Evolutionary conservation across 495 filamentous ascomycete genomes (phyloP).

Genomic region (Penicillium psychrofluorescens): DNA sequence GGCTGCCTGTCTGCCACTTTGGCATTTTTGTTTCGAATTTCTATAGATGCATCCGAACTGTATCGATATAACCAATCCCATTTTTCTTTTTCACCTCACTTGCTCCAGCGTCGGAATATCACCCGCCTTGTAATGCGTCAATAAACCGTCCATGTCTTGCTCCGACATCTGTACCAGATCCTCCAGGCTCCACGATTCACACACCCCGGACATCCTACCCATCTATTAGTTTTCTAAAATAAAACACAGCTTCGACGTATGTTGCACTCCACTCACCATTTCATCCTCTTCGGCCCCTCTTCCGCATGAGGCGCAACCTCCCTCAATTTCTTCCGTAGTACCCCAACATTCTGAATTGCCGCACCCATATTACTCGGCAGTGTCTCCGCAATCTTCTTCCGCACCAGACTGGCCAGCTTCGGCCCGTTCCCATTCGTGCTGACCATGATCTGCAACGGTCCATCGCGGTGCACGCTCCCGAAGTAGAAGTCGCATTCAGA

Average conservation of each 20-base stretch:
- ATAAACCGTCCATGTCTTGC: conserved; percentile 70
- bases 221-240: background rate
- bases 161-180: conserved; percentile 82
- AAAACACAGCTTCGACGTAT: too few relatives aligned
- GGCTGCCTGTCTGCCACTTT: background rate
- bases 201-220: conserved; percentile 77
- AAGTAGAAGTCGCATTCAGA: conserved; percentile 99
- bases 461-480: conserved; percentile 88
- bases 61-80: conserved; percentile 17
- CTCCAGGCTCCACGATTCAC: conserved; percentile 78
- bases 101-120: conserved; percentile 33
- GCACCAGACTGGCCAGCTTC: conserved; percentile 77
- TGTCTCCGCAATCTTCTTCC: conserved; percentile 69
- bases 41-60: conserved; percentile 22
- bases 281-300: conserved; percentile 85
- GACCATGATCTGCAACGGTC: conserved; percentile 95
- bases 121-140: conserved; percentile 58
- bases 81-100: conserved; percentile 12
- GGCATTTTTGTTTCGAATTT: conserved; percentile 16
- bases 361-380: conserved; percentile 71
- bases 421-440: conserved; percentile 97
- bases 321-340: conserved; percentile 69
- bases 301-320: conserved; percentile 62
- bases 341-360: conserved; percentile 77
- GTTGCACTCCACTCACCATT: conserved; percentile 51